Conservation (phyloP, 306 rosid species). For the Bauhinia variegata region DNA sequence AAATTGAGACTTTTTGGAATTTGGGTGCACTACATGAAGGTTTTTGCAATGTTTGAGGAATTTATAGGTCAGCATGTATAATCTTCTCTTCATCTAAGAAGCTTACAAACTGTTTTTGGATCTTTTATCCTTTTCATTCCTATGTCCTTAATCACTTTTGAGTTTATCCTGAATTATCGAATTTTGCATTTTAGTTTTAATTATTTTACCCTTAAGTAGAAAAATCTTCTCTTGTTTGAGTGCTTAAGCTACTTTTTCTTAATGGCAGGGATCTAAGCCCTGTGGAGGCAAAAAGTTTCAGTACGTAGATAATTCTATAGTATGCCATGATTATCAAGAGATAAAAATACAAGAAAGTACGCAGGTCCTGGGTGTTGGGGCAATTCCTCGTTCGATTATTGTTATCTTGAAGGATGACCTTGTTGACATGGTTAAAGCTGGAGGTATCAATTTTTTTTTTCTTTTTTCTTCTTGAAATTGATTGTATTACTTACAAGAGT, state of each 20-base stretch:
- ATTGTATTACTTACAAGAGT: slow-evolving; percentile 6
- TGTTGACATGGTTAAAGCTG: slow-evolving; percentile 92
- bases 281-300: slow-evolving; percentile 79
- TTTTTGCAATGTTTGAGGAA: slow-evolving; percentile 25
- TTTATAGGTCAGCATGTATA: slow-evolving; percentile 5
- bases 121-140: slow-evolving; percentile 17
- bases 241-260: slow-evolving; percentile 31
- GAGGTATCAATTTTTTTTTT: slow-evolving; percentile 60
- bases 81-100: slow-evolving; percentile 7
- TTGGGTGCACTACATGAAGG: slow-evolving; percentile 30
- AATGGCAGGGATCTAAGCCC: slow-evolving; percentile 58
- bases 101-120: slow-evolving; percentile 22
- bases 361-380: slow-evolving; percentile 86
- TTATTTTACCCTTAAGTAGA: slow-evolving; percentile 1
- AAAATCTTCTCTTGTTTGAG: slow-evolving; percentile 20
- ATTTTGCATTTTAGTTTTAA: background rate
- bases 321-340: slow-evolving; percentile 93
- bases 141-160: background rate
- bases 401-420: slow-evolving; percentile 90
- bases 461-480: slow-evolving; percentile 11
- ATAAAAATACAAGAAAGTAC: slow-evolving; percentile 95
- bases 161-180: too few species aligned
- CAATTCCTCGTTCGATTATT: slow-evolving; percentile 90
- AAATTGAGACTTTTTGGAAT: slow-evolving; percentile 13
- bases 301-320: slow-evolving; percentile 76